Evolutionary conservation across 2,329 filamentous ascomycete species (phyloP).

Genomic region (Fusarium lyarnte): DNA sequence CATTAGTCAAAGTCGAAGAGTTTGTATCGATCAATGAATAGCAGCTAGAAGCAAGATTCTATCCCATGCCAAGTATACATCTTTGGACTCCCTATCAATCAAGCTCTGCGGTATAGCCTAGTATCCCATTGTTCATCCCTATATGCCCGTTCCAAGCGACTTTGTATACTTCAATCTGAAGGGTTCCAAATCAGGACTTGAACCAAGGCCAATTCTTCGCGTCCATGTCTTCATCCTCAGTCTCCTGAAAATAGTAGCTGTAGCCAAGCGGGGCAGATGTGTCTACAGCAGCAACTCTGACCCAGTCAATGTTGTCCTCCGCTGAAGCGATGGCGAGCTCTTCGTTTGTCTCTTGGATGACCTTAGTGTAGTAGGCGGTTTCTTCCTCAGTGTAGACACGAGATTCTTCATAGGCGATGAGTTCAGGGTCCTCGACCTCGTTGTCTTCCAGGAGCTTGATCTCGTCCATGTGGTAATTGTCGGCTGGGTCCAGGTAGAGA

Average conservation of each 20-base stretch:
- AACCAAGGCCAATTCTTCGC: not conserved
- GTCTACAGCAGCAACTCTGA: not conserved
- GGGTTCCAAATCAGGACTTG: not conserved
- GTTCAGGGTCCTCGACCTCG: not conserved
- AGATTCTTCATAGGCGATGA: not conserved
- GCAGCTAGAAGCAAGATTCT: not conserved
- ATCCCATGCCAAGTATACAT: not conserved
- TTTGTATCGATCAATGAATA: not conserved
- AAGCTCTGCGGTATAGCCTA: not conserved
- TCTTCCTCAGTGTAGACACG: not conserved
- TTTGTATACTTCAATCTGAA: not conserved
- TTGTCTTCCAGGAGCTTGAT: not conserved
- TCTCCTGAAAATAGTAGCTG: not conserved
- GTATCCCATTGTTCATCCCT: not conserved
- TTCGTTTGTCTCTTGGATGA: not conserved
- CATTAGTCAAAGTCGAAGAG: not conserved
- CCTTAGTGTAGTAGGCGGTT: not conserved
- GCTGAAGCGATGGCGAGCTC: not conserved
- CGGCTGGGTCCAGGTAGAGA: not conserved
- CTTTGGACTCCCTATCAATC: not conserved
- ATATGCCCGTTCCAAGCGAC: not conserved
- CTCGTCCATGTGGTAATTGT: not conserved
- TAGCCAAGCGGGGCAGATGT: not conserved
- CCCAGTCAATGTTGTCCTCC: slow-evolving; percentile 1
- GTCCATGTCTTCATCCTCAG: not conserved